phyloP scores from a whole-genome alignment of 257 asterid species.

The Gentiana macrophylla region DNA sequence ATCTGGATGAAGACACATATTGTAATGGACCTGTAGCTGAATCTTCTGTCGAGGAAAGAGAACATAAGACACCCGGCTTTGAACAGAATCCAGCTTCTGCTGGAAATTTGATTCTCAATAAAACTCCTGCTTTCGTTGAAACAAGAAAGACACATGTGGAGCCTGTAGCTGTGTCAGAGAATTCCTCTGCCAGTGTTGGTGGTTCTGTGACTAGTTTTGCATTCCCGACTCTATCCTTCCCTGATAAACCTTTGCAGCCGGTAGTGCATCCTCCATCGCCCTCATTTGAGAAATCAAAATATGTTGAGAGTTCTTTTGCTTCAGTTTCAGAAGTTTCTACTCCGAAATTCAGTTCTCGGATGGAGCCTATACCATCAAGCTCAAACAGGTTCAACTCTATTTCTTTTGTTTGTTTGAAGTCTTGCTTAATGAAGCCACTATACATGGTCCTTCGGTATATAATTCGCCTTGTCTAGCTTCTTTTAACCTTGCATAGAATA shows the following conservation, averaged over 20 bases:
- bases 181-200: constrained; percentile 16
- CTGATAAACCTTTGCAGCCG: no score
- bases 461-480: no score
- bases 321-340: constrained; percentile 20
- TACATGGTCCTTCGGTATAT: no score
- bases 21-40: constrained; percentile 19
- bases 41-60: constrained; percentile 13
- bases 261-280: no score
- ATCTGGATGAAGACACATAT: constrained; percentile 42
- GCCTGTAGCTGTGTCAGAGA: constrained; percentile 14
- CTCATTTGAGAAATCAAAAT: constrained; percentile 23
- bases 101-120: constrained; percentile 16
- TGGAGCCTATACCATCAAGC: constrained; percentile 11
- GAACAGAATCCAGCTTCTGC: constrained; percentile 8
- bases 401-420: no score
- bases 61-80: no score
- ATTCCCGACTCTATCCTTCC: constrained; percentile 5
- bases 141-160: constrained; percentile 16
- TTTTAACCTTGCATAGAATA: no score
- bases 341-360: constrained; percentile 11
- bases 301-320: constrained; percentile 13
- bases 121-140: constrained; percentile 19
- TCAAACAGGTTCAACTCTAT: constrained; percentile 17
- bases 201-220: constrained; percentile 15
- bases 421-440: no score